phyloP scores from a whole-genome alignment of 2,329 filamentous ascomycete species.

The Dactylellina cionopaga region DNA sequence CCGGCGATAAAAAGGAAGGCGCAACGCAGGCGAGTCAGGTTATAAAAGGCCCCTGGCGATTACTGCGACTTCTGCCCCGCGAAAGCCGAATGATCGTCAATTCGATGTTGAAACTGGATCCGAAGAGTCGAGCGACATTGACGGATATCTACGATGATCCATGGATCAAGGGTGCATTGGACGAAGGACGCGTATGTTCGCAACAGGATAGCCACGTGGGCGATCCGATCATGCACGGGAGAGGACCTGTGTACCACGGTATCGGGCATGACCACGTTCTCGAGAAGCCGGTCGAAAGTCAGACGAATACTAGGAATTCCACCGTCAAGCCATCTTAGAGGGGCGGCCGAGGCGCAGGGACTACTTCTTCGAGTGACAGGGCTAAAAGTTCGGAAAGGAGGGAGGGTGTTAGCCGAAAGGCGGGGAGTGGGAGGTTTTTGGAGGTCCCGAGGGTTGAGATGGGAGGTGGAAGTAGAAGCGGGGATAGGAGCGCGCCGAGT shows the following conservation, averaged over 20 bases:
- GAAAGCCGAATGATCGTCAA: constrained; percentile 91
- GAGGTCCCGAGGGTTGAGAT: constrained; percentile 5
- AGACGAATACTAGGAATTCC: constrained; percentile 95
- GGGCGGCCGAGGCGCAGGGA: constrained; percentile 1
- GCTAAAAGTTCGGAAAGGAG: not conserved
- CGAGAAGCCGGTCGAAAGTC: constrained; percentile 83
- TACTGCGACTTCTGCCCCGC: constrained; percentile 84
- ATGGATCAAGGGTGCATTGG: constrained; percentile 85
- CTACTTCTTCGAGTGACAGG: not conserved
- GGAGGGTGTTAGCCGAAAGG: not conserved
- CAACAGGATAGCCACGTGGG: constrained; percentile 68
- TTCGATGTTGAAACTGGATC: constrained; percentile 90
- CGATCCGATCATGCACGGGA: constrained; percentile 11
- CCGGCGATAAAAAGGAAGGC: constrained; percentile 53
- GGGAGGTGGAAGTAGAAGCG: not conserved
- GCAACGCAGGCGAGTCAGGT: constrained; percentile 57
- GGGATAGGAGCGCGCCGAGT: not conserved
- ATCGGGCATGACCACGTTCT: constrained; percentile 84
- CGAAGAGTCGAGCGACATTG: constrained; percentile 82
- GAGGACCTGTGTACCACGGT: constrained; percentile 75
- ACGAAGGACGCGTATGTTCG: constrained; percentile 71
- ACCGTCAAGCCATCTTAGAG: constrained; percentile 65
- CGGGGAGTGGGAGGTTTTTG: not conserved
- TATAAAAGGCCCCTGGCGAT: constrained; percentile 90
- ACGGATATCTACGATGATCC: constrained; percentile 85